phyloP scores from a whole-genome alignment of 2,329 filamentous ascomycete species.

The Phaeosphaeriaceae sp. region DNA sequence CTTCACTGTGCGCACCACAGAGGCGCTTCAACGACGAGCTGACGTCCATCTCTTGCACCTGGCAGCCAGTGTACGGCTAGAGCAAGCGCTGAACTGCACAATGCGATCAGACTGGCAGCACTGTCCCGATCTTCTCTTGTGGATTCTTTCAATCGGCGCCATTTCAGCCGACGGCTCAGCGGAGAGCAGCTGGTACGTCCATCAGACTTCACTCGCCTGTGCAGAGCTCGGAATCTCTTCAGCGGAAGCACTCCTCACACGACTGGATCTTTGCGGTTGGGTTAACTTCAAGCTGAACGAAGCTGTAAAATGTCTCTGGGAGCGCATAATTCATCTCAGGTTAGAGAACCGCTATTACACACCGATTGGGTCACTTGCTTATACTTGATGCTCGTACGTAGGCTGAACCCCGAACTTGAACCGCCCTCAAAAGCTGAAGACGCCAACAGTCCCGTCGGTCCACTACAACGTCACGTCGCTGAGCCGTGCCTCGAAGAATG shows the following conservation, averaged over 20 bases:
- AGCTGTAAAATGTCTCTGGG: slow-evolving; percentile 40
- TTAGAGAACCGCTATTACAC: slow-evolving; percentile 41
- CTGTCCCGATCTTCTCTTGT: slow-evolving; percentile 46
- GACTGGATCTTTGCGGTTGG: slow-evolving; percentile 46
- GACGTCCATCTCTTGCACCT: slow-evolving; percentile 39
- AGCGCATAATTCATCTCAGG: slow-evolving; percentile 41
- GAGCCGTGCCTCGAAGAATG: slow-evolving; percentile 38
- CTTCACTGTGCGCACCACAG: slow-evolving; percentile 44
- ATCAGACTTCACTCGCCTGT: slow-evolving; percentile 43
- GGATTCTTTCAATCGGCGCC: slow-evolving; percentile 45
- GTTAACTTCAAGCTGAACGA: slow-evolving; percentile 46
- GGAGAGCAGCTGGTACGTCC: slow-evolving; percentile 41
- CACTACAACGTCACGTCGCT: slow-evolving; percentile 38
- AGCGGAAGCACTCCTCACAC: slow-evolving; percentile 32
- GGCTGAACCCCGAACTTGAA: slow-evolving; percentile 37
- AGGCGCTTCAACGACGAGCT: slow-evolving; percentile 36
- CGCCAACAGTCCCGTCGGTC: slow-evolving; percentile 31
- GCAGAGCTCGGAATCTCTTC: slow-evolving; percentile 38
- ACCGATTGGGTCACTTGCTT: slow-evolving; percentile 38
- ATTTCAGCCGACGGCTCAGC: slow-evolving; percentile 43
- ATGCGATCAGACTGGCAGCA: slow-evolving; percentile 37
- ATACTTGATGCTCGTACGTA: slow-evolving; percentile 39
- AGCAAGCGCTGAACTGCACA: slow-evolving; percentile 44
- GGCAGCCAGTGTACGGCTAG: slow-evolving; percentile 41
- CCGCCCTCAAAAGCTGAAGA: slow-evolving; percentile 21